Conservation (phyloP, 371 early-diverging fungal species). For the Chytridium lagenaria region DNA sequence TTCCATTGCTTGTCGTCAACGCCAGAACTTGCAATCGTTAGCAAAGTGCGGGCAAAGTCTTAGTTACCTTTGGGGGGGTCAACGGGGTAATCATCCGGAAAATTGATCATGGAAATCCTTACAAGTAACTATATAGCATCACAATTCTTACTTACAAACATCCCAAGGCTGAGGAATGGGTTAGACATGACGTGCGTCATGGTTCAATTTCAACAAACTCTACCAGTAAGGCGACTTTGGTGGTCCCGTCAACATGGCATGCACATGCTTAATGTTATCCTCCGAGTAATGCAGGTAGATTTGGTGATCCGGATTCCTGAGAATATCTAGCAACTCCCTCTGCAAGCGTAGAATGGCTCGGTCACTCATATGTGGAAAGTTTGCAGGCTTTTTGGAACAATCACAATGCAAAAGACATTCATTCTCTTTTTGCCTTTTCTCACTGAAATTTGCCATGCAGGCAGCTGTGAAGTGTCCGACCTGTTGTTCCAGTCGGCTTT, state of each 20-base stretch:
- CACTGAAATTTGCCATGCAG: neutral
- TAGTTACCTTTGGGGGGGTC: constrained; percentile 57
- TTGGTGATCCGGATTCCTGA: constrained; percentile 54
- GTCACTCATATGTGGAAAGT: constrained; percentile 43
- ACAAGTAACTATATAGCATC: neutral
- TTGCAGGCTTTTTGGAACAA: too few species aligned
- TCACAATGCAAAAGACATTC: too few species aligned
- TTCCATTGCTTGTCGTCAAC: constrained; percentile 58
- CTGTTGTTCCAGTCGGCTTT: neutral
- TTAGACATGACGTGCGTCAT: neutral
- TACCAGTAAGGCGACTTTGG: constrained; percentile 58
- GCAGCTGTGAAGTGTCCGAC: neutral
- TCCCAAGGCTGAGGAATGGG: constrained; percentile 34
- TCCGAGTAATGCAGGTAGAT: constrained; percentile 52
- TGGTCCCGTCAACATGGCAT: constrained; percentile 64
- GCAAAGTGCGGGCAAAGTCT: neutral
- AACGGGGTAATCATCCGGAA: constrained; percentile 61
- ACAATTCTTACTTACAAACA: constrained; percentile 35
- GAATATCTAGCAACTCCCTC: constrained; percentile 41
- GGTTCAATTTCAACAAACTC: neutral
- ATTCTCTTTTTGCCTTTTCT: neutral
- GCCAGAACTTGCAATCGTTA: constrained; percentile 30
- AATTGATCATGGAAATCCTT: constrained; percentile 61
- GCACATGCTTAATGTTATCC: constrained; percentile 60
- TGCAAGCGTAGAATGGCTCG: constrained; percentile 42